Conservation (phyloP, 345 rosid genomes). For the Salix exigua region DNA sequence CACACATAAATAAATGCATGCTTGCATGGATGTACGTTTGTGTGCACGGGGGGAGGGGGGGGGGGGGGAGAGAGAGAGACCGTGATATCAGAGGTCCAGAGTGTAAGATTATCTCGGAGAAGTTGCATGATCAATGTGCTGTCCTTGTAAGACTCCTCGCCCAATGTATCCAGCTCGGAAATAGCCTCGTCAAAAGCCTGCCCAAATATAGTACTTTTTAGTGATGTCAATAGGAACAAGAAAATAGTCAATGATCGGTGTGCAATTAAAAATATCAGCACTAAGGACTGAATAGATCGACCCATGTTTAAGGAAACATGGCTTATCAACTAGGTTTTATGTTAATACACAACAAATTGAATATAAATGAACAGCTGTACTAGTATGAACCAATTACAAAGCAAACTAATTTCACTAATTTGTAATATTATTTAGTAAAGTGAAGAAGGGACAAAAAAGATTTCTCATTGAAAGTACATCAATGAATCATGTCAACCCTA, state of each 20-base stretch:
- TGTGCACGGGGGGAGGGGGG: not conserved
- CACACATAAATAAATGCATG: not conserved
- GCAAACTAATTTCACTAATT: not conserved
- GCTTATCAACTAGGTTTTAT: not conserved
- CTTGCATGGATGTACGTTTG: not conserved
- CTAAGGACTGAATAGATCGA: not conserved
- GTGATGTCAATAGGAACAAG: not conserved
- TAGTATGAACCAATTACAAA: not conserved
- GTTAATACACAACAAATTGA: not conserved
- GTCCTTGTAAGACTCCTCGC: slow-evolving; percentile 99
- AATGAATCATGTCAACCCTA: not conserved
- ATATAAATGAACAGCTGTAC: not conserved
- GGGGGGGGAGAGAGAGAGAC: slow-evolving; percentile 29
- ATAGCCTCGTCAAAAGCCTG: slow-evolving; percentile 99
- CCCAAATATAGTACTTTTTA: not conserved
- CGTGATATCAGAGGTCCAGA: slow-evolving; percentile 94
- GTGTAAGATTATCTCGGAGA: slow-evolving; percentile 90
- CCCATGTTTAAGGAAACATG: not conserved
- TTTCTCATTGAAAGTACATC: not conserved
- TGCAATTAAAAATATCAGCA: not conserved
- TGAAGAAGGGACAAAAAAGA: not conserved
- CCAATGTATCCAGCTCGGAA: slow-evolving; percentile 89
- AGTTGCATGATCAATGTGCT: slow-evolving; percentile 98
- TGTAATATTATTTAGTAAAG: not conserved
- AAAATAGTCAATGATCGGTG: not conserved